phyloP scores from a whole-genome alignment of 2,329 filamentous ascomycete genomes.

The Pseudogymnoascus sp. region DNA sequence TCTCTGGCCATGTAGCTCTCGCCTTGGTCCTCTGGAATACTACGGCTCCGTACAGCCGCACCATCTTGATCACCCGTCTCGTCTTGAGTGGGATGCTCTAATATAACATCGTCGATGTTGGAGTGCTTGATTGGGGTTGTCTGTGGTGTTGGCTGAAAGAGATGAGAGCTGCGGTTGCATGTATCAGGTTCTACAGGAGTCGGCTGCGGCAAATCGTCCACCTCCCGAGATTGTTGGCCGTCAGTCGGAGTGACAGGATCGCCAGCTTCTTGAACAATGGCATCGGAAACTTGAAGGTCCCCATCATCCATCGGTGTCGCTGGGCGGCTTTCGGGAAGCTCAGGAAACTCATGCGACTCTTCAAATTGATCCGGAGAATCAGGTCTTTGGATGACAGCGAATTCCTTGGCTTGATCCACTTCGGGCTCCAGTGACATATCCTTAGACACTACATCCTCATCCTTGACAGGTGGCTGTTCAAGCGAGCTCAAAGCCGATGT shows the following conservation, averaged over 20 bases:
- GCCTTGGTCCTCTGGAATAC: not conserved
- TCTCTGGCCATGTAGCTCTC: not conserved
- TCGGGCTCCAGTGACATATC: not conserved
- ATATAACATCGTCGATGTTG: not conserved
- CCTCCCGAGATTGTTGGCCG: not conserved
- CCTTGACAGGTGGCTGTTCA: not conserved
- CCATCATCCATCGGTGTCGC: not conserved
- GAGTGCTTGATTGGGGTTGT: constrained; percentile 10
- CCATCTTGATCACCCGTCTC: not conserved
- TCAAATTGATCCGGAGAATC: not conserved
- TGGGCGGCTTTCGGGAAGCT: constrained; percentile 7
- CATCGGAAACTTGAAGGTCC: not conserved
- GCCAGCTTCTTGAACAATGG: not conserved
- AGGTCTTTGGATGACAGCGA: not conserved
- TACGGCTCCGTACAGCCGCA: not conserved
- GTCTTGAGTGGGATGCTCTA: constrained; percentile 12
- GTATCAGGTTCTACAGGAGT: constrained; percentile 34
- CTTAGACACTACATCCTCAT: not conserved
- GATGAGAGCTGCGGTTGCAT: constrained; percentile 36
- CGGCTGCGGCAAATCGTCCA: constrained; percentile 27
- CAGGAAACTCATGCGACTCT: not conserved
- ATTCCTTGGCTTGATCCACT: not conserved
- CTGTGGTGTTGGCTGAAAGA: constrained; percentile 32
- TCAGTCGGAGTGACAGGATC: not conserved
- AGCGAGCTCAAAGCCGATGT: not conserved